Percentiles rank a stretch among this genome's conserved stretches.
Conservation (phyloP, 2,329 filamentous ascomycete genomes). For the Malbranchea cinnamomea region DNA sequence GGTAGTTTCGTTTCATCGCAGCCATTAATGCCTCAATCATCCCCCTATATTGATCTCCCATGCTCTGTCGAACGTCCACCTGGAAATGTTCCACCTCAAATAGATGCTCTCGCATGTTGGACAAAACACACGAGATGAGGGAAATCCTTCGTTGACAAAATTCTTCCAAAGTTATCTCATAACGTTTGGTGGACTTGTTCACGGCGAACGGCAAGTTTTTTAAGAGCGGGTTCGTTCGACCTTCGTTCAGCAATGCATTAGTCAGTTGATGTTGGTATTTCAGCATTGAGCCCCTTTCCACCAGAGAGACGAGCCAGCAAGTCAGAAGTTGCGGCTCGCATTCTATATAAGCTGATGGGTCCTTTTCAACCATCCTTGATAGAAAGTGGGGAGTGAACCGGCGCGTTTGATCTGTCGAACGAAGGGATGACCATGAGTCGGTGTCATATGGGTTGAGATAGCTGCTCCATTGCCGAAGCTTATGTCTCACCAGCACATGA, state of each 20-base stretch:
- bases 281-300: conserved; percentile 44
- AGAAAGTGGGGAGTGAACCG: conserved; percentile 34
- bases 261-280: conserved; percentile 47
- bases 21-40: conserved; percentile 43
- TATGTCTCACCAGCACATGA: conserved; percentile 30
- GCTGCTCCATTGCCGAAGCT: conserved; percentile 37
- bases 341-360: conserved; percentile 26
- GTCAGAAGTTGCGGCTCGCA: conserved; percentile 36
- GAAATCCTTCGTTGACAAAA: conserved; percentile 39
- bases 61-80: conserved; percentile 21
- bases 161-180: conserved; percentile 37
- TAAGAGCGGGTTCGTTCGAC: conserved; percentile 33
- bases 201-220: conserved; percentile 42
- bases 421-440: conserved; percentile 33
- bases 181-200: conserved; percentile 21
- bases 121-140: conserved; percentile 40
- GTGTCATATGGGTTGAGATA: conserved; percentile 41
- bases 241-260: conserved; percentile 36
- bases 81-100: conserved; percentile 21
- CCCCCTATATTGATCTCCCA: conserved; percentile 31
- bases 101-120: conserved; percentile 42
- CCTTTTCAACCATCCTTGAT: conserved; percentile 29
- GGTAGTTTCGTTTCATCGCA: conserved; percentile 46
- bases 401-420: conserved; percentile 32
- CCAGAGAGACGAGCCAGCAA: conserved; percentile 40